A percentile compares a stretch with the other conserved stretches of the same genome.
phyloP scores from a whole-genome alignment of 2,329 filamentous ascomycete genomes.

The Hortaea sp. region DNA sequence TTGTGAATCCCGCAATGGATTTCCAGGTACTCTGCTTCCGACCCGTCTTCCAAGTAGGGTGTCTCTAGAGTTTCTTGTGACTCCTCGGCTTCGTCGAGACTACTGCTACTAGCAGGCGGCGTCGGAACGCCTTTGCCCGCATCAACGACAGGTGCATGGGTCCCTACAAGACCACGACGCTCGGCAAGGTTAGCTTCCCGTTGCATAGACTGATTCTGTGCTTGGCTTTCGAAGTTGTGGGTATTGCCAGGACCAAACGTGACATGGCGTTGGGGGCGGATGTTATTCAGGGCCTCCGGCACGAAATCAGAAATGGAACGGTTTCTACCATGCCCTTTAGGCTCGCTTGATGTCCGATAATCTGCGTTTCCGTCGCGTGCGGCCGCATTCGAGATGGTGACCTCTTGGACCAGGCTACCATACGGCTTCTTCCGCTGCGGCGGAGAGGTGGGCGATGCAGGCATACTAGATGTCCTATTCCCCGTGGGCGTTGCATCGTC shows the following conservation, averaged over 20 bases:
- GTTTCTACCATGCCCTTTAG: constrained; percentile 49
- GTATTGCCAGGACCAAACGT: constrained; percentile 52
- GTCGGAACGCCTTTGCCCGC: constrained; percentile 47
- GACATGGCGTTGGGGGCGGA: constrained; percentile 54
- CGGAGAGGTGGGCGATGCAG: constrained; percentile 21
- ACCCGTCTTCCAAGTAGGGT: constrained; percentile 27
- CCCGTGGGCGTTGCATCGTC: constrained; percentile 24
- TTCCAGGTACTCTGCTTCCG: constrained; percentile 31
- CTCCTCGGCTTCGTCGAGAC: constrained; percentile 46
- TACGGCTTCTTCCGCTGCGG: constrained; percentile 39
- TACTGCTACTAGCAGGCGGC: constrained; percentile 65
- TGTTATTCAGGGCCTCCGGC: constrained; percentile 58
- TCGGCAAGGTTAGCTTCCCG: constrained; percentile 74
- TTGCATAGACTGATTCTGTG: constrained; percentile 46
- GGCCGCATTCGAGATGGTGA: constrained; percentile 16
- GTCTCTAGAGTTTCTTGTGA: constrained; percentile 28
- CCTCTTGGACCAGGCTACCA: constrained; percentile 34
- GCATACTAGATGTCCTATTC: constrained; percentile 2
- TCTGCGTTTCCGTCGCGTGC: constrained; percentile 15
- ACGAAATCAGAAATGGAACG: constrained; percentile 83
- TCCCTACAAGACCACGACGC: constrained; percentile 59
- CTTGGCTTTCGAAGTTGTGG: constrained; percentile 41
- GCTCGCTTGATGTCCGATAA: not conserved
- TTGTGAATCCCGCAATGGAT: constrained; percentile 52
- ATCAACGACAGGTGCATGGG: constrained; percentile 8